These are phyloP conservation scores for Dendrobium huoshanense DNA, from an alignment of 106 monocot genomes.

Conservation along the genomic window DNA sequence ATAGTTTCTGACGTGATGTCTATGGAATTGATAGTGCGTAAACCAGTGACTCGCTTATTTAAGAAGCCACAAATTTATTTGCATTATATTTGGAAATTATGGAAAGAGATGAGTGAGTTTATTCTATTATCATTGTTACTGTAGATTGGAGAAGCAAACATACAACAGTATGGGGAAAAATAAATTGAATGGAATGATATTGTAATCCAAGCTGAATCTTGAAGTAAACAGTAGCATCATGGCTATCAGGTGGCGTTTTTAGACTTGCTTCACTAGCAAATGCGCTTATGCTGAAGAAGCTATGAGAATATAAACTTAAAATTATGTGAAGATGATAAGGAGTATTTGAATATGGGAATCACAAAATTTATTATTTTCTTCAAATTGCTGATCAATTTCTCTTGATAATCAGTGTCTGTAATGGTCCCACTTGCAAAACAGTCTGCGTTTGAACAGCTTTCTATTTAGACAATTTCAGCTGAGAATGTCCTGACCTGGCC, in stretches of 20 bases:
- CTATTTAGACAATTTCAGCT: slow-evolving; percentile 63
- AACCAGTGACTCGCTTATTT: not conserved
- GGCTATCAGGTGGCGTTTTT: not conserved
- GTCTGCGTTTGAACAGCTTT: slow-evolving; percentile 91
- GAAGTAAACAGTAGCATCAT: not conserved
- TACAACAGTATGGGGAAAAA: not conserved
- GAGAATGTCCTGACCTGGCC: slow-evolving; percentile 98
- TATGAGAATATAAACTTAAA: not conserved
- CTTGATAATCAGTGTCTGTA: slow-evolving; percentile 57
- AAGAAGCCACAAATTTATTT: not conserved
- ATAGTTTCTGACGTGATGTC: slow-evolving; percentile 92
- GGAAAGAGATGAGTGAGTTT: not conserved
- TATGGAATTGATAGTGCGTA: slow-evolving; percentile 97
- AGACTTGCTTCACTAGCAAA: not conserved
- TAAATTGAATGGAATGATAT: not conserved
- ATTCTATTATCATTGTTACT: not conserved
- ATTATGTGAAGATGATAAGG: not conserved
- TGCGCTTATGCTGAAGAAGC: not conserved
- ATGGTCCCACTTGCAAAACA: slow-evolving; percentile 95
- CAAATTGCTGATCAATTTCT: not conserved
- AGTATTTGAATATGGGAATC: not conserved
- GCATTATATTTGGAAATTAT: not conserved
- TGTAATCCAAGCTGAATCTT: not conserved
- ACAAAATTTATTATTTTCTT: not conserved
- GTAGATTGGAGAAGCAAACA: not conserved